These are phyloP conservation scores for Yamadazyma triangularis DNA, from an alignment of 1,139 yeast species.

Conservation along the genomic window DNA sequence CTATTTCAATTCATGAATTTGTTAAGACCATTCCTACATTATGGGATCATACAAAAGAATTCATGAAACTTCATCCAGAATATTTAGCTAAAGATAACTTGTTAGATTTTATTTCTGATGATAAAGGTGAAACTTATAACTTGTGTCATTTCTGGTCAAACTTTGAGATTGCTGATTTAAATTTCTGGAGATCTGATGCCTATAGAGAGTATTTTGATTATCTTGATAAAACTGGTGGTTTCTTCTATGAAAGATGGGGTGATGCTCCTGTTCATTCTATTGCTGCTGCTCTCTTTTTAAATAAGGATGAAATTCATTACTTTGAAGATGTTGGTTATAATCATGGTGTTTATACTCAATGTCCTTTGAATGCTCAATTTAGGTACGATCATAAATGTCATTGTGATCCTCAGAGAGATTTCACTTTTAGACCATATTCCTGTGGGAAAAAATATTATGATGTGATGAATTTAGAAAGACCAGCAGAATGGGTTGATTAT, in stretches of 20 bases:
- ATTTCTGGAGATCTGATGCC: conserved; percentile 68
- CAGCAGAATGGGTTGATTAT: conserved; percentile 35
- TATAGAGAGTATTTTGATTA: conserved; percentile 66
- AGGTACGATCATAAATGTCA: conserved; percentile 45
- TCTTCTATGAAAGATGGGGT: conserved; percentile 95
- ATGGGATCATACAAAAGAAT: conserved; percentile 52
- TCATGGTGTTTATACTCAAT: conserved; percentile 61
- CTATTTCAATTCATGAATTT: conserved; percentile 62
- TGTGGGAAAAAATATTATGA: conserved; percentile 51
- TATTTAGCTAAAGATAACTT: conserved; percentile 45
- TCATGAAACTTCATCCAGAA: conserved; percentile 41
- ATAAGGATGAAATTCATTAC: conserved; percentile 64
- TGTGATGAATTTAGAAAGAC: conserved; percentile 38
- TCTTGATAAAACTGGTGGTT: conserved; percentile 77
- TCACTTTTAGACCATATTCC: conserved; percentile 51
- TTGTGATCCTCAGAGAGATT: conserved; percentile 48
- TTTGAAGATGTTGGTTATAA: conserved; percentile 80
- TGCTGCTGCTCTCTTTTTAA: conserved; percentile 69
- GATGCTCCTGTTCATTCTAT: conserved; percentile 92
- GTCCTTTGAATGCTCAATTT: conserved; percentile 45
- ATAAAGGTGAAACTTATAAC: conserved; percentile 65
- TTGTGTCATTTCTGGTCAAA: conserved; percentile 92
- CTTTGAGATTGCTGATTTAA: conserved; percentile 77
- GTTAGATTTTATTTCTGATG: conserved; percentile 50
- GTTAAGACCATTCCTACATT: conserved; percentile 53